Evolutionary conservation across 2,329 filamentous ascomycete species (phyloP).

Genomic region (Pseudogymnoascus pannorum): DNA sequence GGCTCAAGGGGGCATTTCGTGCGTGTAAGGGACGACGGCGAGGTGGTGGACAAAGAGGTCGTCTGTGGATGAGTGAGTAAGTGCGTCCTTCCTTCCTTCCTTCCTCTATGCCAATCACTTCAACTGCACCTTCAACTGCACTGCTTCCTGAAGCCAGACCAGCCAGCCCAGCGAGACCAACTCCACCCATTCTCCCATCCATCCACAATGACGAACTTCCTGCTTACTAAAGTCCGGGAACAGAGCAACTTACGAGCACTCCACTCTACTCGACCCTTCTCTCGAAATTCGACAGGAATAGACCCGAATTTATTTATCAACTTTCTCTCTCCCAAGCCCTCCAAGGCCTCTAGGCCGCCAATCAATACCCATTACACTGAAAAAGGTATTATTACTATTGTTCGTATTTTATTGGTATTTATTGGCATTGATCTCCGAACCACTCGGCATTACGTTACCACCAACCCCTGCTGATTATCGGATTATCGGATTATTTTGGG

Average conservation of each 20-base stretch:
- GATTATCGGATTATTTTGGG: conserved; percentile 2
- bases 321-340: not conserved
- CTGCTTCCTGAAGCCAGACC: not conserved
- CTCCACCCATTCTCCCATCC: not conserved
- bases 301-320: not conserved
- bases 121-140: not conserved
- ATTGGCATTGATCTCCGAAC: not conserved
- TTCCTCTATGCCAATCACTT: not conserved
- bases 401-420: not conserved
- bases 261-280: not conserved
- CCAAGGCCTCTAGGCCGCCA: not conserved
- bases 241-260: not conserved
- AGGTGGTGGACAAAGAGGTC: not conserved
- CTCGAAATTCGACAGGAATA: not conserved
- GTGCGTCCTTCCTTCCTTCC: no score
- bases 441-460: not conserved
- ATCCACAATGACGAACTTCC: not conserved
- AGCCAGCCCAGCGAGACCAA: not conserved
- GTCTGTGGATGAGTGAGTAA: not conserved
- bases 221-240: not conserved
- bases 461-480: not conserved
- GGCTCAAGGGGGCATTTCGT: not conserved
- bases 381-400: not conserved
- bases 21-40: not conserved
- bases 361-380: not conserved